These are phyloP conservation scores for Coniella vitis DNA, from an alignment of 2,329 filamentous ascomycete genomes.

Conservation along the genomic window DNA sequence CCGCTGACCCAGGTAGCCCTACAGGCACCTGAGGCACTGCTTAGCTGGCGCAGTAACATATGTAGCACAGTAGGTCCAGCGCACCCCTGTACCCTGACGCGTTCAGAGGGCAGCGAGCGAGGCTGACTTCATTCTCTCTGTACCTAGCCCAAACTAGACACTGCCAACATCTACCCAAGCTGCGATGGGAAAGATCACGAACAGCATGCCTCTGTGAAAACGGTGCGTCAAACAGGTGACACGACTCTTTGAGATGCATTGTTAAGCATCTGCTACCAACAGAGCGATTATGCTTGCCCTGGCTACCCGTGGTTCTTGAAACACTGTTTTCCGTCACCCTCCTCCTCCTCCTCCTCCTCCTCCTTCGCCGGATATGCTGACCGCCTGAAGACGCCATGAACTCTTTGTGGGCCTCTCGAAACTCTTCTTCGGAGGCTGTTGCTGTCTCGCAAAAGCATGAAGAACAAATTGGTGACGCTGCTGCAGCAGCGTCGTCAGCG, in stretches of 20 bases:
- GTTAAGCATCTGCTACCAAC: background rate
- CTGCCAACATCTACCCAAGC: background rate
- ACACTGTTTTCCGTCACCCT: conserved; percentile 1
- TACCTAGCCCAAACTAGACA: background rate
- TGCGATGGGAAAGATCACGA: background rate
- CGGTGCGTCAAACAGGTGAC: background rate
- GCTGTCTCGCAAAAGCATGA: conserved; percentile 2
- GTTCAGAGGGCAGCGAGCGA: background rate
- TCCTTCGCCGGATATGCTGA: conserved; percentile 4
- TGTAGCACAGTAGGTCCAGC: too few species aligned
- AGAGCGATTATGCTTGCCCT: background rate
- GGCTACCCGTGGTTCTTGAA: background rate
- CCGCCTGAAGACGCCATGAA: conserved; percentile 16
- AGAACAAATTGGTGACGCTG: conserved; percentile 7
- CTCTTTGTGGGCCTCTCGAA: conserved; percentile 17
- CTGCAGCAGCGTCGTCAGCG: background rate
- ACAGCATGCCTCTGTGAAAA: conserved; percentile 3
- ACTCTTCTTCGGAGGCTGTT: conserved; percentile 11
- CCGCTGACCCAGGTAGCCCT: too few species aligned
- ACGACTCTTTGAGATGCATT: background rate
- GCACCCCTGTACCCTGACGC: background rate
- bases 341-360: background rate
- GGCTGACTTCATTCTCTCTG: background rate
- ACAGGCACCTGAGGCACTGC: too few species aligned
- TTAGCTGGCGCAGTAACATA: too few species aligned